Evolutionary conservation across 306 rosid species (phyloP).

Genomic region (Inga laurina): DNA sequence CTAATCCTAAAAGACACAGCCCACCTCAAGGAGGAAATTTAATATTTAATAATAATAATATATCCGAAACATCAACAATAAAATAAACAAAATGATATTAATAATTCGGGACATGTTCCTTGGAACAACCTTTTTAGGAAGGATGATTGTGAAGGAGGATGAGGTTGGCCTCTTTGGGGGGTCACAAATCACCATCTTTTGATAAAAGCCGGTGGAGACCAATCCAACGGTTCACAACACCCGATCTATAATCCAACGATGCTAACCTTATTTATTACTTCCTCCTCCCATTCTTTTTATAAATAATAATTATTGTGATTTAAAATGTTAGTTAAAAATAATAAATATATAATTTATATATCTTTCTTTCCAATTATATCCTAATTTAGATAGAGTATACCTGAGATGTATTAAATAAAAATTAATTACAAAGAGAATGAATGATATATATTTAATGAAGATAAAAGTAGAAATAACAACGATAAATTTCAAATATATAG

Average conservation of each 20-base stretch:
- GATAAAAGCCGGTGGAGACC: background rate
- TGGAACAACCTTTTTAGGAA: slow-evolving; percentile 32
- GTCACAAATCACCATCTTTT: slow-evolving; percentile 4
- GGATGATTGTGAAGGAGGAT: background rate
- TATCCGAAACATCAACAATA: background rate
- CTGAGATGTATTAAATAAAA: too few relatives aligned
- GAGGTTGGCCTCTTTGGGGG: background rate
- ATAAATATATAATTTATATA: too few relatives aligned
- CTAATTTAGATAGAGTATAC: too few relatives aligned
- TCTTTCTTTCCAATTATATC: too few relatives aligned
- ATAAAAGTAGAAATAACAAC: too few relatives aligned
- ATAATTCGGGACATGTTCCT: slow-evolving; percentile 36
- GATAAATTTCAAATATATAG: too few relatives aligned
- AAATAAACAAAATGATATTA: background rate
- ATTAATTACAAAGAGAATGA: too few relatives aligned
- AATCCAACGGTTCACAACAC: slow-evolving; percentile 21
- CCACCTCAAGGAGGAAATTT: background rate
- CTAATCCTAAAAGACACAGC: slow-evolving; percentile 26
- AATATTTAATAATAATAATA: background rate
- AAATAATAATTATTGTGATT: too few relatives aligned
- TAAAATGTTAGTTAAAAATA: too few relatives aligned
- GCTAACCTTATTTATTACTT: slow-evolving; percentile 14
- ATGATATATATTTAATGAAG: too few relatives aligned
- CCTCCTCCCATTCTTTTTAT: too few relatives aligned
- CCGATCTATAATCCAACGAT: background rate